These are phyloP conservation scores for Zelonia costaricensis DNA, from an alignment of 208 protist species.

Conservation along the genomic window DNA sequence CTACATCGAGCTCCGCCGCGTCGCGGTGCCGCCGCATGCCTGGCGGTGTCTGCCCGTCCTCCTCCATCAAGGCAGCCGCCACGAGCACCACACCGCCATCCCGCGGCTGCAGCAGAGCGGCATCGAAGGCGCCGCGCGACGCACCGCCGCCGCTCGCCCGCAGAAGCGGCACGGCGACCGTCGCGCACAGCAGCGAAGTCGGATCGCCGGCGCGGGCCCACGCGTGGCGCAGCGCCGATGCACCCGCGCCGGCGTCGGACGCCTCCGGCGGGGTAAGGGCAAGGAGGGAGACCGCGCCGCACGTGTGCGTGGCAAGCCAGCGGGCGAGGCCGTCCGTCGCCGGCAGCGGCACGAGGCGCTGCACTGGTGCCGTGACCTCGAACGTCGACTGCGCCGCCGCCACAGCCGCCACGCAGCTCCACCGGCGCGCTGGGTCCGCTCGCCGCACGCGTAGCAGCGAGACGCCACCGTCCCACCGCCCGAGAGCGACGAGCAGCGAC, in stretches of 20 bases:
- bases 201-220: too few relatives aligned
- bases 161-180: conserved; percentile 2
- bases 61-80: conserved; percentile 16
- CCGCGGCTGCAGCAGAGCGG: conserved; percentile 23
- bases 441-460: conserved; percentile 9
- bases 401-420: conserved; percentile 16
- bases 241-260: not conserved
- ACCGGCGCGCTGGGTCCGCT: not conserved
- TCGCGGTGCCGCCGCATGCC: conserved; percentile 18
- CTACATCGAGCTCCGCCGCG: conserved; percentile 11
- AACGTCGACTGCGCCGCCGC: conserved; percentile 1
- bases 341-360: conserved; percentile 19
- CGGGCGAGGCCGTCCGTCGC: conserved; percentile 8
- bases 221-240: not conserved
- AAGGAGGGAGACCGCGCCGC: conserved; percentile 28
- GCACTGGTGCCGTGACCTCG: conserved; percentile 15
- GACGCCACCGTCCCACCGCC: conserved; percentile 25
- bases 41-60: conserved; percentile 14
- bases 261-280: not conserved
- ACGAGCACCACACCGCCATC: conserved; percentile 23
- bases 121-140: conserved; percentile 32
- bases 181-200: not conserved
- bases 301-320: conserved; percentile 28
- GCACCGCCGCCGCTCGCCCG: conserved; percentile 7
- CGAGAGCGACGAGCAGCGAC: conserved; percentile 15